These are phyloP conservation scores for Quercus dentata DNA, from an alignment of 306 rosid species.

Conservation along the genomic window DNA sequence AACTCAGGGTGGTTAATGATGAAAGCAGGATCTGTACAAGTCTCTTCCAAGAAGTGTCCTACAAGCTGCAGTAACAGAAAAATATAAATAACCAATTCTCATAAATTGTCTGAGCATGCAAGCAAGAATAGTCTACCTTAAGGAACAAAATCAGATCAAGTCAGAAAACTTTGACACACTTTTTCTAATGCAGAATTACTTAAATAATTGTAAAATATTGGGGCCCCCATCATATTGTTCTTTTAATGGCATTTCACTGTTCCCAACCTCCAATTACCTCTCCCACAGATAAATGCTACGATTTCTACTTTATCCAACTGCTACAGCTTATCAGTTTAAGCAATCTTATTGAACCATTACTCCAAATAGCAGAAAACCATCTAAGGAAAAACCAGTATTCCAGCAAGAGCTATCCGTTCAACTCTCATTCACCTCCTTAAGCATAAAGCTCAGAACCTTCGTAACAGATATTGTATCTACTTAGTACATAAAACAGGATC, in stretches of 20 bases:
- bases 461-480: background rate
- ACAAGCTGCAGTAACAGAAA: slow-evolving; percentile 67
- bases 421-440: background rate
- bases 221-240: background rate
- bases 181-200: too few relatives aligned
- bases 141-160: background rate
- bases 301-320: too few relatives aligned
- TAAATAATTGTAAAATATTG: background rate
- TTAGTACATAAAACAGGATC: background rate
- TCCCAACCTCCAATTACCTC: too few relatives aligned
- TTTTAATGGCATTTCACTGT: too few relatives aligned
- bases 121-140: background rate
- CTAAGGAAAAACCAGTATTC: too few relatives aligned
- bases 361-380: too few relatives aligned
- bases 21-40: slow-evolving; percentile 76
- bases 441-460: background rate
- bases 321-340: too few relatives aligned
- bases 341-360: too few relatives aligned
- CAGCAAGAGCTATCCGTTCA: too few relatives aligned
- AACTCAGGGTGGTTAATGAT: slow-evolving; percentile 90
- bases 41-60: slow-evolving; percentile 90
- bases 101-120: background rate
- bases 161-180: background rate
- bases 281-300: too few relatives aligned
- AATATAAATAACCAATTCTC: background rate